A percentile compares a stretch with the other conserved stretches of the same genome.
Evolutionary conservation across 2,329 filamentous ascomycete genomes (phyloP).

Genomic region (Trichoderma atroviride): DNA sequence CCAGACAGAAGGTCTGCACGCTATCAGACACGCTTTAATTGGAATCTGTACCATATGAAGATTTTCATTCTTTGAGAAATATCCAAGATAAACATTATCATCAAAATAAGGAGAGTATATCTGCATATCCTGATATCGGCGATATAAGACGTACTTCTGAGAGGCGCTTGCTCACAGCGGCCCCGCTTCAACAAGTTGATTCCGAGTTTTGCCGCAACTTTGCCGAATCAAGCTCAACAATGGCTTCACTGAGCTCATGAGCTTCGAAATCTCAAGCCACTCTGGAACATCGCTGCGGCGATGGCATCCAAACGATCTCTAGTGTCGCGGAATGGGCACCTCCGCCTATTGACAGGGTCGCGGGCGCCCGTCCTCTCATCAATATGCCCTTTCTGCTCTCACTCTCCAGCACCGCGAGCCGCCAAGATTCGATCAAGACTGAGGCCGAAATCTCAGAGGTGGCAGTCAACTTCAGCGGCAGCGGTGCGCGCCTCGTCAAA

Average conservation of each 20-base stretch:
- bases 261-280: not conserved
- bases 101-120: too few species aligned
- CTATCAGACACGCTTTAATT: too few species aligned
- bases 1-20: too few species aligned
- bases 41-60: too few species aligned
- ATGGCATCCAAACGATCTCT: conserved; percentile 40
- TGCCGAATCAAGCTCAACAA: conserved; percentile 26
- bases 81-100: too few species aligned
- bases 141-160: not conserved
- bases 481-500: conserved; percentile 35
- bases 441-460: conserved; percentile 34
- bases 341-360: conserved; percentile 34
- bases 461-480: conserved; percentile 34
- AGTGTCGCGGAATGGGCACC: conserved; percentile 35
- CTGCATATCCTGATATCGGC: not conserved
- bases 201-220: conserved; percentile 29
- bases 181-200: conserved; percentile 9
- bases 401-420: conserved; percentile 31
- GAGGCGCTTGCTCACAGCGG: not conserved
- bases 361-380: conserved; percentile 29
- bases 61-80: too few species aligned
- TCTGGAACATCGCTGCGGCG: conserved; percentile 21
- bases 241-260: conserved; percentile 13
- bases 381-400: conserved; percentile 40
- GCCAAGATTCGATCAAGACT: conserved; percentile 30